Base-by-base conservation (phyloP, 2,329 filamentous ascomycete species). In the Cladophialophora psammophila region DNA sequence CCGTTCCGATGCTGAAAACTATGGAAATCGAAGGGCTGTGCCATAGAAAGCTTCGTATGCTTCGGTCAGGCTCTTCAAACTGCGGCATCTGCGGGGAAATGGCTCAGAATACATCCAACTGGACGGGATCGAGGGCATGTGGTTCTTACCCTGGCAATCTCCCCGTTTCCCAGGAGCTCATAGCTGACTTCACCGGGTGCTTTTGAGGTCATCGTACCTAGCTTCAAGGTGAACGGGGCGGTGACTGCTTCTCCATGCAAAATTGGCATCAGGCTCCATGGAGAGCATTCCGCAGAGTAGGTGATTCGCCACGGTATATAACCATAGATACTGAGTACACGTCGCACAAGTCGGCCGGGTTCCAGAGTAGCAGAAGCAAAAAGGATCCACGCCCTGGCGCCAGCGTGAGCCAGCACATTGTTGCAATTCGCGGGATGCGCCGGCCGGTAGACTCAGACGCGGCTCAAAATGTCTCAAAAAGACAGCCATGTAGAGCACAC, bases 401-500 rank as follows among this genome's bases (percentile, higher is more conserved):
- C 42, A 26, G 20, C n/a, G 8, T 18, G 8, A 48, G 42, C 42
- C 42, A 48, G 42, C 8, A 10, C 20, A 3, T 48, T 3, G n/a
- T 48, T 18, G 18, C 42, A 48, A 20, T 48, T 20, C 20, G 18
- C 42, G 1, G 42, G 18, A 48, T 10, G 42, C 18, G 40, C 13
- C n/a, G 13, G 15, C 5, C 40, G 3, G 42, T 9, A 18, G 18
- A 48, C 3, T n/a, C 42, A 48, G 20, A 20, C n/a, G n/a, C n/a
- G 42, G 42, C 42, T 48, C 42, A 5, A 10, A 48, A 48, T 48
- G 42, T 48, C 42, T 48, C 42, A 48, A 26, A 48, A 26, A 48
- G 42, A 48, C 12, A 20, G 36, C 42, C n/a, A n/a, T 48, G 42
- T 48, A 26, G 26, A 26, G 26, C 26, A 8, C 18, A 8, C 18